A percentile compares a stretch with the other conserved stretches of the same genome.
Conservation (phyloP, 306 rosid species). For the Sindora glabra region DNA sequence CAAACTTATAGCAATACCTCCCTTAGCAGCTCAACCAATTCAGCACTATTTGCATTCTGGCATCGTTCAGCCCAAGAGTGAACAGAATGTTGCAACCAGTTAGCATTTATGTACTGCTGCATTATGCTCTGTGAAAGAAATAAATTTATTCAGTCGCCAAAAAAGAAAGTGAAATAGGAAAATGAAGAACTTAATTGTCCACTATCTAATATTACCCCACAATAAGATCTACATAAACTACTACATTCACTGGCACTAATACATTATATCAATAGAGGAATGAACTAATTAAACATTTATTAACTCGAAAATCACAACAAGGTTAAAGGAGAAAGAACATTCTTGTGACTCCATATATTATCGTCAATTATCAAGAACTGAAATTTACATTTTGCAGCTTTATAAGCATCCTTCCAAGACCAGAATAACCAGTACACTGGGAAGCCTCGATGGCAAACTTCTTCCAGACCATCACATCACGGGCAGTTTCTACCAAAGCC, state of each 20-base stretch:
- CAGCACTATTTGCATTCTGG: slow-evolving; percentile 73
- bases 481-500: slow-evolving; percentile 79
- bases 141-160: slow-evolving; percentile 11
- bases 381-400: slow-evolving; percentile 81
- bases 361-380: slow-evolving; percentile 38
- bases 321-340: neutral
- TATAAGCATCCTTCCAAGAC: slow-evolving; percentile 85
- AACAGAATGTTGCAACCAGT: slow-evolving; percentile 63
- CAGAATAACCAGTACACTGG: slow-evolving; percentile 65
- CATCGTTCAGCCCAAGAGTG: slow-evolving; percentile 69
- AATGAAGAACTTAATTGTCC: too few species aligned
- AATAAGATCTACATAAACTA: neutral
- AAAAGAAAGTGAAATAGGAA: neutral
- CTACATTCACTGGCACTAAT: neutral
- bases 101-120: slow-evolving; percentile 48
- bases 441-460: slow-evolving; percentile 94
- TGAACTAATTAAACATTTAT: neutral
- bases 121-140: slow-evolving; percentile 59
- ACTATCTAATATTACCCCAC: neutral
- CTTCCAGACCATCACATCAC: slow-evolving; percentile 74
- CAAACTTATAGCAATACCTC: slow-evolving; percentile 59
- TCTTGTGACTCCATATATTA: slow-evolving; percentile 13
- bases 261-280: neutral
- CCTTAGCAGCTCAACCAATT: slow-evolving; percentile 68
- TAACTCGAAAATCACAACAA: neutral